Evolutionary conservation across 116 monocot genomes (phyloP), one percentile per base, ranked within the genome.

Genomic region (Phalaenopsis hybrid): DNA sequence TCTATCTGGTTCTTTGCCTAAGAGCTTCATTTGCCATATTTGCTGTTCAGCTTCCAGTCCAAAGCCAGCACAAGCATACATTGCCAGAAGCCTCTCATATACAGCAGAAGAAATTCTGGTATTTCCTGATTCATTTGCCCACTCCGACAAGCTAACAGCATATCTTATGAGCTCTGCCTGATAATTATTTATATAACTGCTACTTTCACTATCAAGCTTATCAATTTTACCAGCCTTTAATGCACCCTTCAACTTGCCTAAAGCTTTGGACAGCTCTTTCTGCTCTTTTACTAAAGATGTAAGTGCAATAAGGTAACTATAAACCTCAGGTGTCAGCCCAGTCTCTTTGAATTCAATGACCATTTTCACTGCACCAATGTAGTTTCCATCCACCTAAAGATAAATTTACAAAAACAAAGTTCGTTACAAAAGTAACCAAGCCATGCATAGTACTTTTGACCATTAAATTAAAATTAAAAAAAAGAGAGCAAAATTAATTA

Each of bases 231-330:
- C 89, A 7, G 82, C 72, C 72, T 86, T 91, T 61, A 86, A 79
- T 21, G 84, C 90, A 25, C 45, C 74, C 70, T 89, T 91, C 44
- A 97, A 74, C 82, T 82, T 87, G 0, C 94, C 85, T 70, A 97
- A 76, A 78, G 89, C 78, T 82, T 92, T 97, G 25, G 97, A 91
- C 81, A 94, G 90, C 80, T 97, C 94, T 84, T 90, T 92, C 86
- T 94, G 97, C 61, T 94, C 97, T 89, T 97, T 97, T 23, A 97
- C 94, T 81, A 97, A 84, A 79, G 97, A 94, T 48, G 94, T 91
- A 81, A 97, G 59, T 20, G 89, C 92, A 69, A 97, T 92, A 16
- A 97, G 85, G 65, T 97, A 97, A 75, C 94, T 91, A 68, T 94
- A 94, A 48, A 90, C 86, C 70, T 92, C 96, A 28, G 94, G 92